These are phyloP conservation scores for Kockiozyma suomiensis DNA, from an alignment of 805 yeast genomes.

Conservation along the genomic window DNA sequence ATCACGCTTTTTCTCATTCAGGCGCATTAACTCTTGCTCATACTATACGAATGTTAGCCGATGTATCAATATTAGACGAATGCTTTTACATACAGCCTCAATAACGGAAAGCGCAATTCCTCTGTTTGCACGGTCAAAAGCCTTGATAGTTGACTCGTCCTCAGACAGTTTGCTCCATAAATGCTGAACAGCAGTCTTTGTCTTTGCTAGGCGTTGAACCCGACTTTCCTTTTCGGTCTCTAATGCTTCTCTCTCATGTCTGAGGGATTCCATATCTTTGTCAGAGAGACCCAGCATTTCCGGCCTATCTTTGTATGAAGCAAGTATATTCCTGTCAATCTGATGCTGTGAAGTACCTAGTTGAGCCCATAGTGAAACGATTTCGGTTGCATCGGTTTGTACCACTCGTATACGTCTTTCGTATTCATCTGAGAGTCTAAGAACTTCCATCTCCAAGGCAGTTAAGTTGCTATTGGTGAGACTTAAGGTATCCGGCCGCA, in stretches of 20 bases:
- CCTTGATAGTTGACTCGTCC: constrained; percentile 45
- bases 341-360: constrained; percentile 40
- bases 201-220: constrained; percentile 40
- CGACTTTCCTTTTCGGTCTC: constrained; percentile 46
- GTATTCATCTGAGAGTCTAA: constrained; percentile 36
- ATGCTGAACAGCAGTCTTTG: constrained; percentile 47
- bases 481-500: constrained; percentile 30
- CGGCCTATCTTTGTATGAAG: constrained; percentile 34
- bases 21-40: constrained; percentile 57
- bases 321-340: constrained; percentile 37
- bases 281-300: constrained; percentile 37
- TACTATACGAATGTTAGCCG: constrained; percentile 44
- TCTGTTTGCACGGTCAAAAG: constrained; percentile 49
- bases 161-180: constrained; percentile 65
- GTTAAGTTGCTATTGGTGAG: constrained; percentile 36
- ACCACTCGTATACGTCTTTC: constrained; percentile 31
- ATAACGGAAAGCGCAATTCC: constrained; percentile 30
- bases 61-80: background rate
- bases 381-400: constrained; percentile 34
- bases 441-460: constrained; percentile 36
- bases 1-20: constrained; percentile 61
- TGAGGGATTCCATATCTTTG: constrained; percentile 40
- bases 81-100: constrained; percentile 23
- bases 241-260: constrained; percentile 35
- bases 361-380: constrained; percentile 42